phyloP scores from a whole-genome alignment of 768 basidiomycete genomes.

The Rhizopogon sp. region DNA sequence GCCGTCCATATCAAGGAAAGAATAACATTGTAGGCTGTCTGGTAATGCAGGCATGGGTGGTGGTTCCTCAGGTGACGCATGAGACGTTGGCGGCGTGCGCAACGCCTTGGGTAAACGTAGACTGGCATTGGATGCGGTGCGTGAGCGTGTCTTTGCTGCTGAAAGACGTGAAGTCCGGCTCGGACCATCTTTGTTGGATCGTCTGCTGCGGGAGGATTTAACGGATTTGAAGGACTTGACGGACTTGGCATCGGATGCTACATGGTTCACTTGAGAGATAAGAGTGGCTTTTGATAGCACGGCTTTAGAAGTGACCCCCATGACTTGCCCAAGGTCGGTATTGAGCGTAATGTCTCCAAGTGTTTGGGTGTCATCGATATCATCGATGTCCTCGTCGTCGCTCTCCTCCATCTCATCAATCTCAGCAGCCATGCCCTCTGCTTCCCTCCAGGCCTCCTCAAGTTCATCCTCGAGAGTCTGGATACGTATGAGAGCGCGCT shows the following conservation, averaged over 20 bases:
- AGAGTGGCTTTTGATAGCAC: constrained; percentile 33
- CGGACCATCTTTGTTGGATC: constrained; percentile 18
- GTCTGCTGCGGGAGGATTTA: constrained; percentile 18
- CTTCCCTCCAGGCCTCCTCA: constrained; percentile 78
- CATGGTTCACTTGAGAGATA: constrained; percentile 8
- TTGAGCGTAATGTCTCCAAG: constrained; percentile 19
- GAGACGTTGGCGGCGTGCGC: constrained; percentile 25
- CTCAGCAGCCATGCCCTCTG: constrained; percentile 66
- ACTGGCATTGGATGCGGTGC: constrained; percentile 60
- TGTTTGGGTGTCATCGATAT: constrained; percentile 22
- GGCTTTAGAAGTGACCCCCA: constrained; percentile 33
- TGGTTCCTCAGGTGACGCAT: constrained; percentile 27
- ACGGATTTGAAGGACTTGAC: constrained; percentile 17
- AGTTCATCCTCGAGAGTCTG: constrained; percentile 61
- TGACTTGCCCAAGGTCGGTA: constrained; percentile 26
- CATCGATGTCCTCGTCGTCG: constrained; percentile 19
- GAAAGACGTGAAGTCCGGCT: constrained; percentile 42
- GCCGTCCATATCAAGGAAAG: constrained; percentile 30
- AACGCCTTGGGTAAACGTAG: constrained; percentile 50
- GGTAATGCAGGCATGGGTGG: constrained; percentile 25
- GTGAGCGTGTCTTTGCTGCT: constrained; percentile 63
- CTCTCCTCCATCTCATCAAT: constrained; percentile 56
- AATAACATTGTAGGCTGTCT: constrained; percentile 12
- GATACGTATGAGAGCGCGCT: constrained; percentile 41
- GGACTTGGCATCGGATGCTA: constrained; percentile 18